Evolutionary conservation across 2,329 filamentous ascomycete species (phyloP).

Genomic region (Alternaria sp.): DNA sequence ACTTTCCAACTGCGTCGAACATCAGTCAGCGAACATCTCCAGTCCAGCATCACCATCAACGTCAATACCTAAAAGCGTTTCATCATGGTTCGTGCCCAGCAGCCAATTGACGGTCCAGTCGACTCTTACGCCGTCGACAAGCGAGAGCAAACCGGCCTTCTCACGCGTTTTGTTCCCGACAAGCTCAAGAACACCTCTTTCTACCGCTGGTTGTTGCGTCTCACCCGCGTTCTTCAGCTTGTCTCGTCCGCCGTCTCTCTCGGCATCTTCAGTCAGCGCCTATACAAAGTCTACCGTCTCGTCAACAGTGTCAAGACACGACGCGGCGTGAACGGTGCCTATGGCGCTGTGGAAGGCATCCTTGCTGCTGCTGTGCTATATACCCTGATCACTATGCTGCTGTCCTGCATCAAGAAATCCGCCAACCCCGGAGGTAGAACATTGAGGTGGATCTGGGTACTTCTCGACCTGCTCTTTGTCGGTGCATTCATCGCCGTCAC

Average conservation of each 20-base stretch:
- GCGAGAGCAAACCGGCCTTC: slow-evolving; percentile 36
- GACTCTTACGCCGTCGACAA: slow-evolving; percentile 26
- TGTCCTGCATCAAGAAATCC: slow-evolving; percentile 47
- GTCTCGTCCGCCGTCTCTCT: slow-evolving; percentile 55
- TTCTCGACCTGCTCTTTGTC: slow-evolving; percentile 49
- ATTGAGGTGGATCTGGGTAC: slow-evolving; percentile 53
- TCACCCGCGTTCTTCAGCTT: slow-evolving; percentile 56
- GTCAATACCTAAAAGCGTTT: background rate
- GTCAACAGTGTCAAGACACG: slow-evolving; percentile 42
- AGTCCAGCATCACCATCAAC: background rate
- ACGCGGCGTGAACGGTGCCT: slow-evolving; percentile 41
- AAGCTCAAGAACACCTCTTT: slow-evolving; percentile 29
- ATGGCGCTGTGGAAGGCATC: slow-evolving; percentile 56
- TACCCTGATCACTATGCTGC: slow-evolving; percentile 50
- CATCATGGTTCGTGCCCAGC: slow-evolving; percentile 18
- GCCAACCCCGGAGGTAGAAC: slow-evolving; percentile 38
- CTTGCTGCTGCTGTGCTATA: slow-evolving; percentile 56
- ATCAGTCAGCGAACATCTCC: background rate
- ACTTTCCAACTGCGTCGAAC: background rate
- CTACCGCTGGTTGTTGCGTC: slow-evolving; percentile 45
- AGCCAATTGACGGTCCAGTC: slow-evolving; percentile 22
- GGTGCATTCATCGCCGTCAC: slow-evolving; percentile 57
- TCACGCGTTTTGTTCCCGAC: slow-evolving; percentile 43
- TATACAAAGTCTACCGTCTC: slow-evolving; percentile 54
- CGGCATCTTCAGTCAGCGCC: slow-evolving; percentile 53